Evolutionary conservation across 306 rosid genomes (phyloP).

Genomic region (Canavalia ensiformis): DNA sequence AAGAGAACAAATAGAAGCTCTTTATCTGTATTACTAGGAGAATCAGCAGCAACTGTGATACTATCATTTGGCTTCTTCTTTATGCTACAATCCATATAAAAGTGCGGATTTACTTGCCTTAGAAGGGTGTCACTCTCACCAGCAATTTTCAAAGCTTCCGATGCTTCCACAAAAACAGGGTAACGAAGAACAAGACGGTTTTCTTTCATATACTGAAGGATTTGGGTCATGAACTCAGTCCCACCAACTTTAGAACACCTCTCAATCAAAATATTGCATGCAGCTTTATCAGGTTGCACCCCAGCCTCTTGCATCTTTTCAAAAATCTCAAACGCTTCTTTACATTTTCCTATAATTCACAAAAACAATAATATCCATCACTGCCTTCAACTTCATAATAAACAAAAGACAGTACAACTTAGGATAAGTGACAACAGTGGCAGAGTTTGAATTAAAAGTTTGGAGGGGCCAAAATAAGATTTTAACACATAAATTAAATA

Average conservation of each 20-base stretch:
- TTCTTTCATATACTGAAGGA: conserved; percentile 79
- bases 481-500: no score
- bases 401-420: not conserved
- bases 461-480: no score
- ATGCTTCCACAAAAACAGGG: conserved; percentile 71
- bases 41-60: conserved; percentile 35
- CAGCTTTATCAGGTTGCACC: conserved; percentile 84
- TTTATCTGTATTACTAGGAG: conserved; percentile 51
- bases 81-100: conserved; percentile 48
- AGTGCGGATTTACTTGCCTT: conserved; percentile 79
- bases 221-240: conserved; percentile 55
- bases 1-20: conserved; percentile 65
- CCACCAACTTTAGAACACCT: conserved; percentile 72
- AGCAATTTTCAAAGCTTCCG: conserved; percentile 60
- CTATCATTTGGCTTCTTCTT: conserved; percentile 50
- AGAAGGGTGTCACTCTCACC: conserved; percentile 70
- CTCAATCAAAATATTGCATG: conserved; percentile 82
- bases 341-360: conserved; percentile 68
- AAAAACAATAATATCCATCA: conserved; percentile 38
- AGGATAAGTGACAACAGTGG: not conserved
- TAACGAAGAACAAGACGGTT: conserved; percentile 75
- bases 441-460: not conserved
- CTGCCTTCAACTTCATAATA: conserved; percentile 4
- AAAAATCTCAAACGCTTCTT: conserved; percentile 83
- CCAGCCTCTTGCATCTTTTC: conserved; percentile 81